phyloP scores from a whole-genome alignment of 192 early-diverging fungal species.

The Coemansia sp. region DNA sequence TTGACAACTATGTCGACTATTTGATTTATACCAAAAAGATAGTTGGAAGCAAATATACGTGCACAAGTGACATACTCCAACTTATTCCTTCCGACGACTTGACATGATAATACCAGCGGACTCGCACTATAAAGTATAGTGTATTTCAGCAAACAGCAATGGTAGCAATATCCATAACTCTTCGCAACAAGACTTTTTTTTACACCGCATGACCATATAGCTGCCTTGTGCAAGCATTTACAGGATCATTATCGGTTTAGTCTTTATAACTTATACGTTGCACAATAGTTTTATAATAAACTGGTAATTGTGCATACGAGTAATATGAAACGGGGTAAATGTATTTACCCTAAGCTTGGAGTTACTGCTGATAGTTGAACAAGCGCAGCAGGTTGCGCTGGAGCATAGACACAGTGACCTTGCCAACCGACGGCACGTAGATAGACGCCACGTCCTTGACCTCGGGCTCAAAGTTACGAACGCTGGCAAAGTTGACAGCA shows the following conservation, averaged over 20 bases:
- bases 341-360: background rate
- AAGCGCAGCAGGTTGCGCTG: slow-evolving; percentile 93
- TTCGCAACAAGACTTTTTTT: too few species aligned
- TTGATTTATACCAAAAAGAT: too few species aligned
- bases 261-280: background rate
- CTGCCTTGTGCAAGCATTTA: background rate
- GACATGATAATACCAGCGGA: background rate
- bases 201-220: background rate
- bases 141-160: background rate
- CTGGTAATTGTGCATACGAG: slow-evolving; percentile 1
- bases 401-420: slow-evolving; percentile 99
- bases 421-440: slow-evolving; percentile 95
- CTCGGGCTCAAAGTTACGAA: slow-evolving; percentile 92
- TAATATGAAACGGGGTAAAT: background rate
- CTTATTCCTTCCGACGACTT: too few species aligned
- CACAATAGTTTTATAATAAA: background rate
- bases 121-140: background rate
- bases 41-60: too few species aligned
- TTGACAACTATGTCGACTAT: too few species aligned
- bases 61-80: too few species aligned
- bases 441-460: slow-evolving; percentile 92
- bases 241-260: background rate
- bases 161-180: too few species aligned
- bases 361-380: slow-evolving; percentile 65
- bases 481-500: slow-evolving; percentile 97